Evolutionary conservation across 2,329 filamentous ascomycete species (phyloP).

Genomic region (Venturia oleaginea): DNA sequence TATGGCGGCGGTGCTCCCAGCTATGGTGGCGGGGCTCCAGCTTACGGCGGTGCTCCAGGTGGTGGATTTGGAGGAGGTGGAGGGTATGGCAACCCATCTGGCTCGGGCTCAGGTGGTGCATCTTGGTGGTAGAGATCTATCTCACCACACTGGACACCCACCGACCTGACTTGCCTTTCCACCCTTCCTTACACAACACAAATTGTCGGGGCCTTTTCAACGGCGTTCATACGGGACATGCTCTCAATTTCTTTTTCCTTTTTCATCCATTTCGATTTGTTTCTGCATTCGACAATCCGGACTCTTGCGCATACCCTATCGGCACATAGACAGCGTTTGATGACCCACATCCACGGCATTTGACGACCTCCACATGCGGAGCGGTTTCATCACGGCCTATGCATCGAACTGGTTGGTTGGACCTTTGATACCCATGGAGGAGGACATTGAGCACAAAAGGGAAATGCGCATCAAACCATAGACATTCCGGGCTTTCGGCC

Average conservation of each 20-base stretch:
- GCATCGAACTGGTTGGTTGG: slow-evolving; percentile 7
- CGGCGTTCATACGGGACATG: slow-evolving; percentile 15
- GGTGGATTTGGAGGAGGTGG: slow-evolving; percentile 37
- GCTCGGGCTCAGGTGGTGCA: slow-evolving; percentile 8
- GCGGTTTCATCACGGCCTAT: slow-evolving; percentile 2
- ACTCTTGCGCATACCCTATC: slow-evolving; percentile 36
- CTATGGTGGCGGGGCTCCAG: slow-evolving; percentile 26
- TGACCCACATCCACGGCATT: slow-evolving; percentile 23
- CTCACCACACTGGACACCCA: neutral
- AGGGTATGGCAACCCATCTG: slow-evolving; percentile 34
- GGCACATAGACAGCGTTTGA: slow-evolving; percentile 44
- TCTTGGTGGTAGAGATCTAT: slow-evolving; percentile 12
- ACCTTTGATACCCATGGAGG: slow-evolving; percentile 5
- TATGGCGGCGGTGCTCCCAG: slow-evolving; percentile 60
- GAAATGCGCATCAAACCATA: slow-evolving; percentile 1
- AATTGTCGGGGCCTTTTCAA: neutral
- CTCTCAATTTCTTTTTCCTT: slow-evolving; percentile 21
- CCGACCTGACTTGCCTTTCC: slow-evolving; percentile 8
- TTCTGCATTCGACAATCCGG: slow-evolving; percentile 26
- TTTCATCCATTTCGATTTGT: slow-evolving; percentile 22
- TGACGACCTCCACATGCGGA: slow-evolving; percentile 10
- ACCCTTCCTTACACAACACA: neutral
- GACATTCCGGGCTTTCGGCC: slow-evolving; percentile 1
- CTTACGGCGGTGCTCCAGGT: slow-evolving; percentile 30
- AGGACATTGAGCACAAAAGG: slow-evolving; percentile 1